phyloP scores from a whole-genome alignment of 768 basidiomycete genomes.

The Boletus rubescentipes region DNA sequence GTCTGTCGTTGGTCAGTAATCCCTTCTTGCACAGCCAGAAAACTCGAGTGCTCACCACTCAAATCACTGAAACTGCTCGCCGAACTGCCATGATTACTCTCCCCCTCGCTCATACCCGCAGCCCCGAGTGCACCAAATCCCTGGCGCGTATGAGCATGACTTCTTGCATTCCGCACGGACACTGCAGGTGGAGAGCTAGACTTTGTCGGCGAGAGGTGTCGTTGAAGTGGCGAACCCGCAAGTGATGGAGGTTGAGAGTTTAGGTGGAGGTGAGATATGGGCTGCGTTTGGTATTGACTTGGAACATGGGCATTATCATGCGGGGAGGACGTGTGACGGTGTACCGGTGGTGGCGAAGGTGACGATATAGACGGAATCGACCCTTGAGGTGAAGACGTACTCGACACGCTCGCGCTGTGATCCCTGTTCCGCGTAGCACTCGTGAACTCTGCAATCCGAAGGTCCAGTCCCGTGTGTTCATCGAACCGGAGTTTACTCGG shows the following conservation, averaged over 20 bases:
- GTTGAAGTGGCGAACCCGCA: conserved; percentile 40
- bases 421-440: conserved; percentile 43
- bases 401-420: conserved; percentile 72
- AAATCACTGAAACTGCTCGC: conserved; percentile 85
- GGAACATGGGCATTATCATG: conserved; percentile 1
- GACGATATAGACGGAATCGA: conserved; percentile 85
- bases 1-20: conserved; percentile 39
- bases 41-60: conserved; percentile 57
- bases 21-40: background rate
- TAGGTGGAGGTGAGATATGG: conserved; percentile 8
- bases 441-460: conserved; percentile 36
- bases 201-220: conserved; percentile 52
- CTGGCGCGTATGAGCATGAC: conserved; percentile 49
- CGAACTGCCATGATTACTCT: conserved; percentile 67
- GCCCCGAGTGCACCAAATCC: conserved; percentile 41
- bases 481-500: conserved; percentile 30
- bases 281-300: conserved; percentile 7
- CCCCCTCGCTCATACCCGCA: conserved; percentile 48
- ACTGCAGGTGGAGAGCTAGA: conserved; percentile 62
- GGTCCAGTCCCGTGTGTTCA: conserved; percentile 28
- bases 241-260: conserved; percentile 19
- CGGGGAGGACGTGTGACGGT: conserved; percentile 29
- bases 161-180: conserved; percentile 54
- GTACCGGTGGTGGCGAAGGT: conserved; percentile 40
- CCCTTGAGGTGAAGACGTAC: conserved; percentile 68